Conservation (phyloP, 441 rosid genomes). For the Kokia cookei region DNA sequence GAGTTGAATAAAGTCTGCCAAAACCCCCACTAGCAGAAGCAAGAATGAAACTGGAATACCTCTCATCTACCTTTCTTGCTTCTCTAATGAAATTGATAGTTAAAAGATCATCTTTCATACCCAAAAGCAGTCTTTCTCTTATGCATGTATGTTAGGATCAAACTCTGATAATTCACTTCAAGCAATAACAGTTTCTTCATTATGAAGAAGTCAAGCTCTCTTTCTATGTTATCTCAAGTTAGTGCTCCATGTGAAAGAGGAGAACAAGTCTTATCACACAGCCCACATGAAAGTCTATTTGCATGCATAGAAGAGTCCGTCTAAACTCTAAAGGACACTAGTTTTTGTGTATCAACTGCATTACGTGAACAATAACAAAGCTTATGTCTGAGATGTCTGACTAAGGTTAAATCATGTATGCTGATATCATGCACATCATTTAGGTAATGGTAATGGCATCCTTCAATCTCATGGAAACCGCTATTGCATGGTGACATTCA, state of each 20-base stretch:
- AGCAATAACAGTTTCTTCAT: constrained; percentile 1
- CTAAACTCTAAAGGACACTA: not conserved
- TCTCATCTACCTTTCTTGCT: not conserved
- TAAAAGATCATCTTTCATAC: not conserved
- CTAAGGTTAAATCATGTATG: constrained; percentile 2
- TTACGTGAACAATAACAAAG: not conserved
- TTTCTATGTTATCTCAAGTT: not conserved
- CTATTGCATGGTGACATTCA: not conserved
- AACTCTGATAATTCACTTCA: not conserved
- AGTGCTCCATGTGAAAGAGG: not conserved
- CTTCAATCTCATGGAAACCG: not conserved
- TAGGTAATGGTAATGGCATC: not conserved
- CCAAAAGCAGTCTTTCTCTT: not conserved
- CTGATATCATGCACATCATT: not conserved
- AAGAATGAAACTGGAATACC: not conserved
- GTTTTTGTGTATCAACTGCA: not conserved
- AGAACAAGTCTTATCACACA: not conserved
- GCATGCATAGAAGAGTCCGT: not conserved
- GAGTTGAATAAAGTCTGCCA: not conserved
- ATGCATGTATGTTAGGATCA: not conserved
- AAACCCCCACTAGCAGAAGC: not conserved
- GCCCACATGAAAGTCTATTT: not conserved
- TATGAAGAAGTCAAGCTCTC: not conserved
- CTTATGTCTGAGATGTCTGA: not conserved
- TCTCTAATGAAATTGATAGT: not conserved